Base-by-base conservation (phyloP, 2,329 filamentous ascomycete species). In the Cladosporium sp. region DNA sequence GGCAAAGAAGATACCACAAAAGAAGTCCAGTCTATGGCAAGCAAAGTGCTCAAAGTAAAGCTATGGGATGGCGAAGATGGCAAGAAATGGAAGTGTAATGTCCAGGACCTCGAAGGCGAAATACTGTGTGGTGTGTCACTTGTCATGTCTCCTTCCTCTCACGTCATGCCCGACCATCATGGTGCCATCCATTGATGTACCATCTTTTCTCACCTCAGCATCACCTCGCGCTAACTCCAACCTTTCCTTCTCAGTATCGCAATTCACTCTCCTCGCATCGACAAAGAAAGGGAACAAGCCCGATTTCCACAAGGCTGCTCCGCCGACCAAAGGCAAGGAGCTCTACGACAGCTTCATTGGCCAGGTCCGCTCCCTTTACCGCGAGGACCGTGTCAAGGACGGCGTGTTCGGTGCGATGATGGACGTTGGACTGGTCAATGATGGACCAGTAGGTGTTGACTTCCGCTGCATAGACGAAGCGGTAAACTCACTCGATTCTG, bases 381-480 rank as follows among this genome's bases (percentile, higher is more conserved):
- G 78, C 4, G 73, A 82, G 6, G 89, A 91, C 8, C 86, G 81
- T 62, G 92, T 99, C 58, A 91, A 96, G 71, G 88, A 99, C 71
- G 94, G 95, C n/a, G 85, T 93, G 28, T 99, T 99, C 73, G 93
- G 96, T 70, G 94, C 94, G 50, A 97, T 96, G 92, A 99, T 99
- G 94, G 88, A 97, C 69, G 93, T 99, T 58, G 88, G 89, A 49
- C 75, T 97, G 28, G 86, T 97, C 50, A 97, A 97, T 65, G 93
- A 97, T 68, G 84, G 84, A 68, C 84, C 84, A 76, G 84, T 87
- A 82, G 78, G 83, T 83, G 71, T 82, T 65, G 77, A 83, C 71
- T 83, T 79, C 73, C 74, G 74, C 73, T 83, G 78, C 74, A 73
- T 79, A 66, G 79, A 83, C 70, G 78, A 77, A 73, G 80, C 77